Conservation (phyloP, 192 early-diverging fungal species). For the Linderina pennispora region DNA sequence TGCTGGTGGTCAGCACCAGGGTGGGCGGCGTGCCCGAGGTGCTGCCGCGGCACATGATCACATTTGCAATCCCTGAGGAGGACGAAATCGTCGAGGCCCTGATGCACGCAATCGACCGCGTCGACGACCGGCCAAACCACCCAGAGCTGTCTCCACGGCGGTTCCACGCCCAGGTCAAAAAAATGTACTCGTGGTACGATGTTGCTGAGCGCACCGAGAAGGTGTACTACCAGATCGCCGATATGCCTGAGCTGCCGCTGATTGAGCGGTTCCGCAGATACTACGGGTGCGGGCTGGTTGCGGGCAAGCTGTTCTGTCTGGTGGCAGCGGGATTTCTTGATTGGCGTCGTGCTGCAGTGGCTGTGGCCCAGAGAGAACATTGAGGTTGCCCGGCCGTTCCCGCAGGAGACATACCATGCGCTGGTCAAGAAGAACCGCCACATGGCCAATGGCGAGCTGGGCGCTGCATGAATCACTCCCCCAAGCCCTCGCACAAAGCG, state of each 20-base stretch:
- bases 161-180: slow-evolving; percentile 78
- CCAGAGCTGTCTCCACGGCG: slow-evolving; percentile 57
- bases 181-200: slow-evolving; percentile 97
- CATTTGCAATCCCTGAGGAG: slow-evolving; percentile 81
- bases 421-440: not conserved
- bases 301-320: slow-evolving; percentile 88
- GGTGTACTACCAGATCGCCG: slow-evolving; percentile 73
- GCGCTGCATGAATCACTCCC: not conserved
- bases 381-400: slow-evolving; percentile 64
- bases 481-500: not conserved
- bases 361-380: slow-evolving; percentile 66
- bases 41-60: slow-evolving; percentile 85
- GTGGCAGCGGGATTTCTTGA: slow-evolving; percentile 79
- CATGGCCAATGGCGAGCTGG: not conserved
- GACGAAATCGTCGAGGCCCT: slow-evolving; percentile 73
- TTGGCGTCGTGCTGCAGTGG: slow-evolving; percentile 78
- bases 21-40: slow-evolving; percentile 98
- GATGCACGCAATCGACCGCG: slow-evolving; percentile 61
- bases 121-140: slow-evolving; percentile 43
- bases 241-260: slow-evolving; percentile 61
- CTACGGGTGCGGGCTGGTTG: slow-evolving; percentile 83
- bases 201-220: slow-evolving; percentile 86
- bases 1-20: slow-evolving; percentile 91
- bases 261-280: slow-evolving; percentile 75
- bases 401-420: slow-evolving; percentile 11